Percentiles rank a stretch among this genome's conserved stretches.
Conservation (phyloP, 108 stramenopile genomes). For the Skeletonema marinoi region DNA sequence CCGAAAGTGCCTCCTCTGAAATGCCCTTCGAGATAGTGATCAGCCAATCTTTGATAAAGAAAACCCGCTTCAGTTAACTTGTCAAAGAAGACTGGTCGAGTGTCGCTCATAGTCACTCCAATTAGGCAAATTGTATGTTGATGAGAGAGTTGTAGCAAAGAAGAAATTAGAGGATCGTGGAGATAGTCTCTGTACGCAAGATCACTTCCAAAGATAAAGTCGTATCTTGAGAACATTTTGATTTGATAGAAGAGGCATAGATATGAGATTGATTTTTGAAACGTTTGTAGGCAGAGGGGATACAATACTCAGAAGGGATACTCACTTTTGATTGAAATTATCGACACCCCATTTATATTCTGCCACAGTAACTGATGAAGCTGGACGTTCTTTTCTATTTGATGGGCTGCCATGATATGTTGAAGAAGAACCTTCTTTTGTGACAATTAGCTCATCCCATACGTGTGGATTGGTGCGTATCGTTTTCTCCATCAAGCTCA, state of each 20-base stretch:
- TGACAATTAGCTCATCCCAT: slow-evolving; percentile 19
- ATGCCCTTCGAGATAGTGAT: slow-evolving; percentile 59
- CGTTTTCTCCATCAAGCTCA: slow-evolving; percentile 61
- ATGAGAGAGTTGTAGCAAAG: slow-evolving; percentile 54
- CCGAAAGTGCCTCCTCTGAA: slow-evolving; percentile 75
- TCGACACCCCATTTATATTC: slow-evolving; percentile 63
- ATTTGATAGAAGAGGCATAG: background rate
- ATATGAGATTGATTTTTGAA: background rate
- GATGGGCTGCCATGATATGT: background rate
- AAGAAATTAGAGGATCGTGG: slow-evolving; percentile 79
- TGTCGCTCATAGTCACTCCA: slow-evolving; percentile 83
- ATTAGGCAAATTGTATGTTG: slow-evolving; percentile 53
- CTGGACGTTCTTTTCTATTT: slow-evolving; percentile 2
- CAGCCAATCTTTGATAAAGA: slow-evolving; percentile 66
- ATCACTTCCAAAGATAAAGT: slow-evolving; percentile 88
- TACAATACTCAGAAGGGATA: background rate
- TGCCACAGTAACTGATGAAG: slow-evolving; percentile 20
- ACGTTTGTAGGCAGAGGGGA: background rate
- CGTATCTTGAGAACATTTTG: slow-evolving; percentile 48
- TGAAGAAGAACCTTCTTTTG: background rate
- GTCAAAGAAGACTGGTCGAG: slow-evolving; percentile 75
- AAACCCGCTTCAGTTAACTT: slow-evolving; percentile 58
- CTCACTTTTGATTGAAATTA: slow-evolving; percentile 1
- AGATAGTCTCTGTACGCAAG: slow-evolving; percentile 80
- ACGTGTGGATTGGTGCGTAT: slow-evolving; percentile 55